A percentile compares a stretch with the other conserved stretches of the same genome.
phyloP scores from a whole-genome alignment of 192 early-diverging fungal genomes.

The Geranomyces michiganensis region DNA sequence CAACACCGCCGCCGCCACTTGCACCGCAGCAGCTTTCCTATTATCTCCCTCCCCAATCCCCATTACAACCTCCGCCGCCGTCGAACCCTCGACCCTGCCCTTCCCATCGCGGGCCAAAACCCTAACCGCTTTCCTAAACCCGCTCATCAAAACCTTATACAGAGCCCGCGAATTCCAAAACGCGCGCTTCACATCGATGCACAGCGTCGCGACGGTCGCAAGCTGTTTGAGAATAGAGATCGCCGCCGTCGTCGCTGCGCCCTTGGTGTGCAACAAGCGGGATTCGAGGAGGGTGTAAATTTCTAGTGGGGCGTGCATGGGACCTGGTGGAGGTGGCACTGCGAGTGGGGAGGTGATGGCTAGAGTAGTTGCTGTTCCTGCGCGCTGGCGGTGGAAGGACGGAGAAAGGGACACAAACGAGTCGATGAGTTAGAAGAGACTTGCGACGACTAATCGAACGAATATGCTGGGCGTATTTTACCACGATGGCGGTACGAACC shows the following conservation, averaged over 20 bases:
- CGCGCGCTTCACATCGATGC: constrained; percentile 3
- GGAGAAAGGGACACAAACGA: not conserved
- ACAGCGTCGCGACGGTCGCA: not conserved
- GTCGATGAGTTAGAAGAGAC: not conserved
- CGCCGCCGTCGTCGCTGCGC: not conserved
- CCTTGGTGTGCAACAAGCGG: not conserved
- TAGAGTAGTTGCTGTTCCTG: not conserved
- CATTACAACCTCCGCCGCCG: not conserved
- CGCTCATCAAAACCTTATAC: not conserved
- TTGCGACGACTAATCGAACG: not conserved
- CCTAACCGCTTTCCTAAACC: not conserved
- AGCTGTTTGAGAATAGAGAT: not conserved
- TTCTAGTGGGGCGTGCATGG: not conserved
- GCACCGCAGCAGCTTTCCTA: too few species aligned
- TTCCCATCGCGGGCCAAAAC: not conserved
- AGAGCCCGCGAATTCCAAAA: not conserved
- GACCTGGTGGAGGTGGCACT: not conserved
- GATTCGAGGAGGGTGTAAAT: not conserved
- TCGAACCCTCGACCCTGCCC: not conserved
- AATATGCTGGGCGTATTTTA: not conserved
- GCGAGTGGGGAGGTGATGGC: too few species aligned
- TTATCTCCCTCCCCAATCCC: too few species aligned
- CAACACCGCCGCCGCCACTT: not conserved
- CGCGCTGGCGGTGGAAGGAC: not conserved
- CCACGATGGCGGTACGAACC: not conserved